A percentile compares a stretch with the other conserved stretches of the same genome.
phyloP scores from a whole-genome alignment of 2,329 filamentous ascomycete species.

The Fusarium napiforme region DNA sequence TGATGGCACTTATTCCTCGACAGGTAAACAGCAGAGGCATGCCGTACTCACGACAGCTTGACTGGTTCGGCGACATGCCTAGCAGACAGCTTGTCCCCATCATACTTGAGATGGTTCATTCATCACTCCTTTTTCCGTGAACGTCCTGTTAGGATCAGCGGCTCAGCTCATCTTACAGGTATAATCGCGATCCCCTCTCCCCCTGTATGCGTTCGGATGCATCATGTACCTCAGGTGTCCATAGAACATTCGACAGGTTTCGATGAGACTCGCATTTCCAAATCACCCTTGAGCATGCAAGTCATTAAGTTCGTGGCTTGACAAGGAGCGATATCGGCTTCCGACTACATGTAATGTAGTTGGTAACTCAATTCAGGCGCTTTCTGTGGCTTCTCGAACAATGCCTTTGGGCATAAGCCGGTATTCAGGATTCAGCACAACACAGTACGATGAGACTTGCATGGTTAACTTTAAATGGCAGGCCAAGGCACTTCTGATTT shows the following conservation, averaged over 20 bases:
- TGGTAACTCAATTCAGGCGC: background rate
- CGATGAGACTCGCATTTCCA: background rate
- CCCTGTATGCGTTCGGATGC: background rate
- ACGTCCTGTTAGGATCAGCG: conserved; percentile 1
- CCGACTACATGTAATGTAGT: background rate
- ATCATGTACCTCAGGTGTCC: background rate
- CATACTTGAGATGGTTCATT: background rate
- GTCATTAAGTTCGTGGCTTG: background rate
- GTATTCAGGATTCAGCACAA: conserved; percentile 3
- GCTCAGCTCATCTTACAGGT: background rate
- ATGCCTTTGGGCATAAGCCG: conserved; percentile 16
- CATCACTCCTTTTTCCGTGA: background rate
- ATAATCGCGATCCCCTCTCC: background rate
- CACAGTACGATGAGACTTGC: conserved; percentile 1
- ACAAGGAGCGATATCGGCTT: background rate
- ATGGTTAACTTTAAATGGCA: background rate
- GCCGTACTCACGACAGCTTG: background rate
- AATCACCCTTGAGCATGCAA: background rate
- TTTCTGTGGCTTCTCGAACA: conserved; percentile 23
- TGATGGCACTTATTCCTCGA: background rate
- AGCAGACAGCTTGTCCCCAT: background rate
- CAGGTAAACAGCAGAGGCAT: background rate
- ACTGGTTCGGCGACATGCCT: background rate
- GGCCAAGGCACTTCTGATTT: background rate
- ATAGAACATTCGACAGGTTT: conserved; percentile 6